Evolutionary conservation across 2,329 filamentous ascomycete genomes (phyloP).

Genomic region (Colletotrichum costaricense): DNA sequence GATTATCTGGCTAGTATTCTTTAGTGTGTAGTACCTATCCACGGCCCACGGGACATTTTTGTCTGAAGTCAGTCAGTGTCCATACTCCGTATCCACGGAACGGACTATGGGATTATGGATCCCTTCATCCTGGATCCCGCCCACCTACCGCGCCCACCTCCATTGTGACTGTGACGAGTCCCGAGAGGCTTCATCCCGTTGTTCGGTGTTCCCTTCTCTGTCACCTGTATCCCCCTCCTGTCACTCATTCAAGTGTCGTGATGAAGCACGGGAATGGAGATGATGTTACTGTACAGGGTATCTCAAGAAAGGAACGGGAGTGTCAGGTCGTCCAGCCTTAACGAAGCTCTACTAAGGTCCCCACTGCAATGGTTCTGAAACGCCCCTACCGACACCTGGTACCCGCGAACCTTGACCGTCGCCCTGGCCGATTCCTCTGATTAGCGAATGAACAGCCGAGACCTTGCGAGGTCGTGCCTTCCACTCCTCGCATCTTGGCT

Average conservation of each 20-base stretch:
- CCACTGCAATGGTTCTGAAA: conserved; percentile 33
- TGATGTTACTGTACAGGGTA: too few relatives aligned
- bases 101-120: neutral
- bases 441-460: conserved; percentile 28
- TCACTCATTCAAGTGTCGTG: neutral
- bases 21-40: neutral
- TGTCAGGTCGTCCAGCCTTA: conserved; percentile 21
- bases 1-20: too few relatives aligned
- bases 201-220: too few relatives aligned
- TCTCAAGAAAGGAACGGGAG: too few relatives aligned
- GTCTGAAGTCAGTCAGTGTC: neutral
- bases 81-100: neutral
- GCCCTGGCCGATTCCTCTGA: conserved; percentile 19
- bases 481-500: neutral
- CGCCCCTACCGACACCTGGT: conserved; percentile 19
- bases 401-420: conserved; percentile 25
- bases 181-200: neutral
- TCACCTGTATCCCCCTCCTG: neutral
- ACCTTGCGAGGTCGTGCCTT: neutral
- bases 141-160: neutral
- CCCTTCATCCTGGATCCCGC: neutral
- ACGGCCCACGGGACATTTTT: neutral
- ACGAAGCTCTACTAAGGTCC: conserved; percentile 17
- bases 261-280: neutral
- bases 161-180: neutral